Conservation (phyloP, 2,329 filamentous ascomycete species). For the Mycogone perniciosa region DNA sequence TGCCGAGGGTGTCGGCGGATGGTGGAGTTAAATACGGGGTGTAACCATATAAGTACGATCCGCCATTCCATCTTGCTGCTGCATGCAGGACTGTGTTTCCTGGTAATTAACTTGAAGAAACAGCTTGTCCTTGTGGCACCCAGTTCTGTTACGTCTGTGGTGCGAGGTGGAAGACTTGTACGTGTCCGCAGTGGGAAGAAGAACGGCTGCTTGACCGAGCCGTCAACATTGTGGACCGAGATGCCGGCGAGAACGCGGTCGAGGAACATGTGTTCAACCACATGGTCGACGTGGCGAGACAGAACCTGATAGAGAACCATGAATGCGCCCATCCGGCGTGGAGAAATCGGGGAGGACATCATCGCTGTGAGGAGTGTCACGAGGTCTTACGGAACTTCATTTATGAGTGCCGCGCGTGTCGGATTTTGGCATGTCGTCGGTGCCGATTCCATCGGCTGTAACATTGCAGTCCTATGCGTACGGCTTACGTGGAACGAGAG, state of each 20-base stretch:
- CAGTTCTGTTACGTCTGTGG: slow-evolving; percentile 46
- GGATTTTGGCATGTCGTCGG: slow-evolving; percentile 37
- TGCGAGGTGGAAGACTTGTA: slow-evolving; percentile 33
- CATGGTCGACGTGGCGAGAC: background rate
- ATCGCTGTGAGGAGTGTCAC: slow-evolving; percentile 39
- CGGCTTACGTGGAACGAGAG: no score
- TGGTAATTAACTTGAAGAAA: background rate
- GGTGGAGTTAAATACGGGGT: slow-evolving; percentile 43
- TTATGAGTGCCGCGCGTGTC: slow-evolving; percentile 40
- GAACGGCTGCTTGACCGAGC: slow-evolving; percentile 26
- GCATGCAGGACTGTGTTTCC: background rate
- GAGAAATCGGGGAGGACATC: slow-evolving; percentile 26
- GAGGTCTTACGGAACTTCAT: slow-evolving; percentile 36
- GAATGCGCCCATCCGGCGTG: slow-evolving; percentile 35
- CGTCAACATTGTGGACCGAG: slow-evolving; percentile 25
- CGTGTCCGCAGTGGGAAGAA: slow-evolving; percentile 34
- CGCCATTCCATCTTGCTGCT: background rate
- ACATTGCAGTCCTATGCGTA: background rate
- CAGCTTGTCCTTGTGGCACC: slow-evolving; percentile 38
- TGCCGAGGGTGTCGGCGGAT: slow-evolving; percentile 39
- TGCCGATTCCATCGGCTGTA: slow-evolving; percentile 40
- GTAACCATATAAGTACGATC: slow-evolving; percentile 50
- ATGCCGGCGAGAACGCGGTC: background rate
- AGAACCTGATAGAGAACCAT: slow-evolving; percentile 25
- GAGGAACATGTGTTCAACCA: background rate